Evolutionary conservation across 805 yeast genomes (phyloP).

Genomic region (Pichia paraexigua): DNA sequence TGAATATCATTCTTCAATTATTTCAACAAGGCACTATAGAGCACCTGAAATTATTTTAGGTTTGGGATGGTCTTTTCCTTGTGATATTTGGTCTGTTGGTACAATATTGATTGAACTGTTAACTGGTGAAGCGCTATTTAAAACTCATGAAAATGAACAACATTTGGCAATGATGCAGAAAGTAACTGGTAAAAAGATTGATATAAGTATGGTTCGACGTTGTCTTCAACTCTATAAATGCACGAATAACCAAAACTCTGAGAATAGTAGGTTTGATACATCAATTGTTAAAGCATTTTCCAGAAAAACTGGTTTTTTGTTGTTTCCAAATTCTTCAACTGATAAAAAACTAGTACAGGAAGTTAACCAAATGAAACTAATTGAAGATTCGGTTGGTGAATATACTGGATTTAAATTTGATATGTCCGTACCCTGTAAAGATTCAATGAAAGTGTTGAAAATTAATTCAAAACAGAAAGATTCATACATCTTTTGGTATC

Average conservation of each 20-base stretch:
- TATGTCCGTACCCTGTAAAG: constrained; percentile 17
- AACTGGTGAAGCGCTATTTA: constrained; percentile 91
- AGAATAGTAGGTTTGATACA: constrained; percentile 11
- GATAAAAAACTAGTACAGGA: constrained; percentile 30
- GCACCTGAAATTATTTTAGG: constrained; percentile 96
- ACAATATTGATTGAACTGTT: constrained; percentile 86
- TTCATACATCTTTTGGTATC: constrained; percentile 75
- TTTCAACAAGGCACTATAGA: constrained; percentile 91
- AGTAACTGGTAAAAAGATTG: constrained; percentile 51
- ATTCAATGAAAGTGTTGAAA: constrained; percentile 18
- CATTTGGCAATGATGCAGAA: constrained; percentile 94
- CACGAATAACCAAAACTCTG: not conserved
- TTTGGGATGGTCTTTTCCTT: constrained; percentile 93
- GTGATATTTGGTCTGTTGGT: constrained; percentile 96
- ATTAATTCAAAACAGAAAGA: constrained; percentile 41
- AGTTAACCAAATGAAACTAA: constrained; percentile 25
- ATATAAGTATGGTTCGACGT: constrained; percentile 26
- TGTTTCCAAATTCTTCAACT: constrained; percentile 32
- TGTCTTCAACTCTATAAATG: constrained; percentile 23
- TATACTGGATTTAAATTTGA: constrained; percentile 25
- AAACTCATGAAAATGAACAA: constrained; percentile 89
- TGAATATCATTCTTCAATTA: constrained; percentile 87
- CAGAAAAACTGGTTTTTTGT: constrained; percentile 23
- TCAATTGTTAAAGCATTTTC: constrained; percentile 27
- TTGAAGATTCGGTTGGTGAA: constrained; percentile 24